Conservation (phyloP, 345 rosid genomes). For the Jatropha curcas region DNA sequence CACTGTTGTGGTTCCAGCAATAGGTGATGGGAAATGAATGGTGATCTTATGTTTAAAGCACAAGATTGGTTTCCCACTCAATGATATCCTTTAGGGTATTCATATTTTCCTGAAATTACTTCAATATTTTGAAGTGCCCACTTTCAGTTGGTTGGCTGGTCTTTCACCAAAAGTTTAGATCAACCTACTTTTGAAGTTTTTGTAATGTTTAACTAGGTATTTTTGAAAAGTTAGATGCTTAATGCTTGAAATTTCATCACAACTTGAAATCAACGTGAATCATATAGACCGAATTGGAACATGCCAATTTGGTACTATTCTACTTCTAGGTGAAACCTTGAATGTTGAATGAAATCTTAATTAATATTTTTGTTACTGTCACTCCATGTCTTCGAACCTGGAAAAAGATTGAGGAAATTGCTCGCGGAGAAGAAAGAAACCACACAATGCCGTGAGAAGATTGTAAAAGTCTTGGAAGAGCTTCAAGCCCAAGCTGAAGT, state of each 20-base stretch:
- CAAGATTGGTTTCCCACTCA: background rate
- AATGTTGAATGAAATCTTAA: background rate
- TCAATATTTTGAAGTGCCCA: background rate
- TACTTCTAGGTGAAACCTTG: conserved; percentile 4
- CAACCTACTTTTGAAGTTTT: no score
- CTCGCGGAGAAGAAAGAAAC: conserved; percentile 56
- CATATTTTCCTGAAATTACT: background rate
- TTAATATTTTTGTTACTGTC: conserved; percentile 11
- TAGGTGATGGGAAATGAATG: no score
- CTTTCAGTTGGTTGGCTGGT: background rate
- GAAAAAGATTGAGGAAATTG: conserved; percentile 74
- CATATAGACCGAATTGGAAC: background rate
- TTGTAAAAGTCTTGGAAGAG: conserved; percentile 85
- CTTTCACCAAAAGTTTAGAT: background rate
- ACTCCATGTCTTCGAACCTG: conserved; percentile 13
- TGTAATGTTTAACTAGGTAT: no score
- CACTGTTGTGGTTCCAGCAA: background rate
- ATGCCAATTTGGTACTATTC: background rate
- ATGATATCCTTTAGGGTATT: background rate
- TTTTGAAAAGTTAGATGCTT: background rate
- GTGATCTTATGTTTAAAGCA: no score
- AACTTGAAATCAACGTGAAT: background rate
- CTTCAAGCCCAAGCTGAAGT: conserved; percentile 97
- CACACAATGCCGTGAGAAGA: conserved; percentile 52
- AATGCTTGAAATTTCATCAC: background rate